phyloP scores from a whole-genome alignment of 352 stramenopile genomes.

The Paralagenidium karlingii region DNA sequence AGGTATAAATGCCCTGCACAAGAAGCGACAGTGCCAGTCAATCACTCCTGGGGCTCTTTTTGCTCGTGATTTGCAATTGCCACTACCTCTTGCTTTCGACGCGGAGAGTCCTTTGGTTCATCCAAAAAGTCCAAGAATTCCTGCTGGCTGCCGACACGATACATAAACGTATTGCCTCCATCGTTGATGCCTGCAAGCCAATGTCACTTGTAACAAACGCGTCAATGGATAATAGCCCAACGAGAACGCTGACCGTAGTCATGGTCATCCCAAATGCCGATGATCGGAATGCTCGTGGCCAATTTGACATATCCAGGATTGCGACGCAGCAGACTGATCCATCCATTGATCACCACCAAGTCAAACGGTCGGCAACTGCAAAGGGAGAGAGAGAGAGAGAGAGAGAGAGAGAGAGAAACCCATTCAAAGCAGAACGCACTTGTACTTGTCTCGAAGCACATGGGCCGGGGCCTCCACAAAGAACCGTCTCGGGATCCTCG shows the following conservation, averaged over 20 bases:
- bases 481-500: conserved; percentile 7
- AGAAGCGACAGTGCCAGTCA: neutral
- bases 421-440: conserved; percentile 4
- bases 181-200: conserved; percentile 47
- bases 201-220: neutral
- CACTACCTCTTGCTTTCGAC: conserved; percentile 41
- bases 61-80: too few species aligned
- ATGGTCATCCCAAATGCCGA: conserved; percentile 66
- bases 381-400: too few species aligned
- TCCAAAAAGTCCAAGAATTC: conserved; percentile 80
- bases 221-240: neutral
- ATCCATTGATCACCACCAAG: neutral
- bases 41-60: too few species aligned
- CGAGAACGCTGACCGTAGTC: conserved; percentile 63
- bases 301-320: conserved; percentile 10
- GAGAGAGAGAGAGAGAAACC: too few species aligned
- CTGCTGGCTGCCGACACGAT: conserved; percentile 68
- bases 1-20: conserved; percentile 64
- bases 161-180: conserved; percentile 53
- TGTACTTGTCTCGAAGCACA: conserved; percentile 18
- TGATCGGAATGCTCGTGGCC: conserved; percentile 6
- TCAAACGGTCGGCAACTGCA: neutral
- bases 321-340: conserved; percentile 10
- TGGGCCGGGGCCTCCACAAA: conserved; percentile 13
- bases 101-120: conserved; percentile 54